Percentiles rank a stretch among this genome's conserved stretches.
Conservation (phyloP, 1,284 basidiomycete genomes). For the Termitomyces sp. region DNA sequence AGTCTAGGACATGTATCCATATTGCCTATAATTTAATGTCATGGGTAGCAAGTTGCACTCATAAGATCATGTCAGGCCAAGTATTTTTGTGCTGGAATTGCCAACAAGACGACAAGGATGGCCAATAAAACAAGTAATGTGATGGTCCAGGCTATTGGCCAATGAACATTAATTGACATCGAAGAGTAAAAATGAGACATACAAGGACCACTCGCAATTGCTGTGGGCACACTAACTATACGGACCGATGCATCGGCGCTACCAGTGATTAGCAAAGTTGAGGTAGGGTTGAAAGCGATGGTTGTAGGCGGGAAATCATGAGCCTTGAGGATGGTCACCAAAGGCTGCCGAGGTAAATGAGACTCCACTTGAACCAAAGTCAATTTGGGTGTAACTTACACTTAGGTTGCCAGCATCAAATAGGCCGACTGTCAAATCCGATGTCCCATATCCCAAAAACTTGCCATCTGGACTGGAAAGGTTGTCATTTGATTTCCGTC, state of each 20-base stretch:
- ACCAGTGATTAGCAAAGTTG: conserved; percentile 82
- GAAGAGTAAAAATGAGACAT: conserved; percentile 22
- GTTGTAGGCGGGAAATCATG: conserved; percentile 95
- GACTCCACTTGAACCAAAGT: neutral
- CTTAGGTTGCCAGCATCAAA: conserved; percentile 77
- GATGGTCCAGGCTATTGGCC: conserved; percentile 35
- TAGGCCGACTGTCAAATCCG: conserved; percentile 83
- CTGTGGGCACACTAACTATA: conserved; percentile 67
- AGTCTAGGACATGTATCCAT: conserved; percentile 4
- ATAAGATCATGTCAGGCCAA: conserved; percentile 2
- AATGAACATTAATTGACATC: conserved; percentile 5
- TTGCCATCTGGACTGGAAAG: conserved; percentile 68
- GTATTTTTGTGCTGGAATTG: conserved; percentile 24
- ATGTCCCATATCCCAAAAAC: conserved; percentile 82
- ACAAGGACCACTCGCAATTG: conserved; percentile 48
- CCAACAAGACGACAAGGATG: conserved; percentile 24
- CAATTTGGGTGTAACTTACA: conserved; percentile 41
- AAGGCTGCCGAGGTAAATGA: conserved; percentile 48
- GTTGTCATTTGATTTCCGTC: neutral
- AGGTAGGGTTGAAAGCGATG: conserved; percentile 81
- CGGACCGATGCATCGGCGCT: conserved; percentile 91
- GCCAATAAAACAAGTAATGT: conserved; percentile 30
- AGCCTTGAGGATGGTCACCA: conserved; percentile 85
- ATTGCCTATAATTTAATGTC: conserved; percentile 9
- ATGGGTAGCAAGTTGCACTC: neutral